phyloP scores from a whole-genome alignment of 2,329 filamentous ascomycete species.

The Alternaria solani region DNA sequence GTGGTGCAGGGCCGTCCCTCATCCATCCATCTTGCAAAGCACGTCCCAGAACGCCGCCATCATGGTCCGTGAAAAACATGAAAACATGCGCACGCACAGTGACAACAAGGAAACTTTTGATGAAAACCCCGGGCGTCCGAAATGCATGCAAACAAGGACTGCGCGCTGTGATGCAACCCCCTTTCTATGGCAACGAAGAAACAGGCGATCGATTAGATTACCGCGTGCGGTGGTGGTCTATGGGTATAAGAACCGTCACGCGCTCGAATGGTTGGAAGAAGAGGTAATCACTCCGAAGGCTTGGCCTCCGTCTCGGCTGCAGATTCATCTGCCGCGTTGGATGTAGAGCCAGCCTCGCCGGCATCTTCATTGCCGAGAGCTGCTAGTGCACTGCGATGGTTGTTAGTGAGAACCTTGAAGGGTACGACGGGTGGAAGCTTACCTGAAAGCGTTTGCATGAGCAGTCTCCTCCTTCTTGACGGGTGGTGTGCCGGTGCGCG shows the following conservation, averaged over 20 bases:
- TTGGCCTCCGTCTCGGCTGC: constrained; percentile 39
- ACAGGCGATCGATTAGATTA: constrained; percentile 49
- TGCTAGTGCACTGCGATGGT: constrained; percentile 60
- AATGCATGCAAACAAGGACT: constrained; percentile 46
- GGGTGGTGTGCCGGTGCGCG: constrained; percentile 87
- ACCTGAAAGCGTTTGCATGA: constrained; percentile 90
- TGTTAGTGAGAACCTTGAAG: constrained; percentile 22
- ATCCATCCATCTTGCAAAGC: constrained; percentile 23
- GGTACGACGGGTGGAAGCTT: constrained; percentile 52
- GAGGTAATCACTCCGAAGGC: constrained; percentile 50
- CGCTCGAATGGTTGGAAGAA: constrained; percentile 40
- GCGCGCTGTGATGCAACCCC: constrained; percentile 47
- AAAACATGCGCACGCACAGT: constrained; percentile 23
- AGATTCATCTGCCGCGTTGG: constrained; percentile 62
- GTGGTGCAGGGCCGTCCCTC: constrained; percentile 21
- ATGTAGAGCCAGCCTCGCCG: constrained; percentile 68
- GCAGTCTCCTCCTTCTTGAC: constrained; percentile 71
- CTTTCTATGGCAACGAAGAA: constrained; percentile 51
- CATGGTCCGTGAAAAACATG: constrained; percentile 23
- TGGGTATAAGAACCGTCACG: constrained; percentile 44
- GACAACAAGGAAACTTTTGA: constrained; percentile 40
- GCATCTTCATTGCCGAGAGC: constrained; percentile 65
- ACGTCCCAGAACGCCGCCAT: constrained; percentile 38
- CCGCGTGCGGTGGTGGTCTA: constrained; percentile 47
- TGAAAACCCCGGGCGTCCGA: constrained; percentile 35